Percentiles rank a stretch among this genome's conserved stretches.
Evolutionary conservation across 164 flowering plant species (phyloP).

Genomic region (Pachysandra terminalis): DNA sequence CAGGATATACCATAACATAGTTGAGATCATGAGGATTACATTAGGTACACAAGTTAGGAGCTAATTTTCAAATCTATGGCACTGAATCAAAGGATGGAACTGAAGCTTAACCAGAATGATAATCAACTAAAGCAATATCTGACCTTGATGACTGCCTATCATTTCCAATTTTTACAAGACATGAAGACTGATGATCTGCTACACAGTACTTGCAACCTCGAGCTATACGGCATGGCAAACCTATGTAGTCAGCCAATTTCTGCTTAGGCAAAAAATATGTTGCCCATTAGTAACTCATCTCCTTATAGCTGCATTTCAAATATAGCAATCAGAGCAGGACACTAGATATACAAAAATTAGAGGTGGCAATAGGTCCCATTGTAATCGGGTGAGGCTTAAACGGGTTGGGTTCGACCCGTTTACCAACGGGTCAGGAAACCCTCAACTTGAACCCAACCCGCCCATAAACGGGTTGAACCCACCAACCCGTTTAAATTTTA

Average conservation of each 20-base stretch:
- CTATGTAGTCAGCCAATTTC: constrained; percentile 89
- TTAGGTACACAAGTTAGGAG: neutral
- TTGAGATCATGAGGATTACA: neutral
- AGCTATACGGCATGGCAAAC: constrained; percentile 93
- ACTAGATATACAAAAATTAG: too few relatives aligned
- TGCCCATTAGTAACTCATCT: neutral
- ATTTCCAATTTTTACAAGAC: constrained; percentile 75
- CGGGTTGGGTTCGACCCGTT: too few relatives aligned
- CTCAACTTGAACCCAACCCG: too few relatives aligned
- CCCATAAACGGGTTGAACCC: too few relatives aligned
- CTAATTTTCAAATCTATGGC: neutral
- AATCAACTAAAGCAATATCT: constrained; percentile 1
- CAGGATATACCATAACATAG: neutral
- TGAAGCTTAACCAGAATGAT: constrained; percentile 5
- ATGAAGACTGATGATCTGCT: constrained; percentile 77
- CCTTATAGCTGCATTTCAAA: too few relatives aligned
- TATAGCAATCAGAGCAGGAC: too few relatives aligned
- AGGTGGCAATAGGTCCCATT: too few relatives aligned
- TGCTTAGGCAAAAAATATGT: constrained; percentile 32
- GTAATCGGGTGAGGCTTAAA: too few relatives aligned
- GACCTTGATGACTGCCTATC: constrained; percentile 57
- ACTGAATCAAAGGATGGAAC: neutral
- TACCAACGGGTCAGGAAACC: too few relatives aligned
- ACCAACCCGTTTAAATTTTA: too few relatives aligned
- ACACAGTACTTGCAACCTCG: constrained; percentile 89